phyloP scores from a whole-genome alignment of 2,329 filamentous ascomycete genomes.

The Coniochaeta prunicola region DNA sequence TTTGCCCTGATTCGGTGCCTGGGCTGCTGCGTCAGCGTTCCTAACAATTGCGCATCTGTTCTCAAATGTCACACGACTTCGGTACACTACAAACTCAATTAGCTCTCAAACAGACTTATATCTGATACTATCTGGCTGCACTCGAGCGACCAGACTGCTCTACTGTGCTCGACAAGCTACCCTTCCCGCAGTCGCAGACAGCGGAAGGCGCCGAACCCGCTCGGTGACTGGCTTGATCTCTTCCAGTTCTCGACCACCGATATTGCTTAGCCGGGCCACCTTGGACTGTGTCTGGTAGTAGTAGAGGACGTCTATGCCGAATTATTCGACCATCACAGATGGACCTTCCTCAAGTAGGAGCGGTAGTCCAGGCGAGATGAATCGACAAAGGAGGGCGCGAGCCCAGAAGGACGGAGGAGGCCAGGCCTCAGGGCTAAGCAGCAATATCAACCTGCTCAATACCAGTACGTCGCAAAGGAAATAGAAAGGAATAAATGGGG shows the following conservation, averaged over 20 bases:
- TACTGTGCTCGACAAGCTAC: background rate
- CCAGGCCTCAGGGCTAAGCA: conserved; percentile 81
- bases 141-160: background rate
- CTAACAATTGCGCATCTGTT: background rate
- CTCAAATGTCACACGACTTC: background rate
- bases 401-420: conserved; percentile 71
- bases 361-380: conserved; percentile 36
- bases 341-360: conserved; percentile 30
- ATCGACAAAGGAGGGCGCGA: conserved; percentile 47
- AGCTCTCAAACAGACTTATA: background rate
- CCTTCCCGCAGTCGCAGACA: background rate
- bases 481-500: conserved; percentile 5
- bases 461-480: conserved; percentile 58
- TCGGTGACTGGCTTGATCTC: background rate
- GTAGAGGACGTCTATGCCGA: conserved; percentile 37
- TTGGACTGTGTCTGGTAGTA: background rate
- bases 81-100: background rate
- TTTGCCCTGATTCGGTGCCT: background rate
- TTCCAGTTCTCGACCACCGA: background rate
- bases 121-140: background rate
- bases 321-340: conserved; percentile 46
- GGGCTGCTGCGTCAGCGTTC: background rate
- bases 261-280: background rate
- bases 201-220: background rate
- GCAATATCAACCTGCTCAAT: conserved; percentile 91